Percentiles rank a stretch among this genome's conserved stretches.
Evolutionary conservation across 2,329 filamentous ascomycete species (phyloP).

Genomic region (Arthrocladium fulminans): DNA sequence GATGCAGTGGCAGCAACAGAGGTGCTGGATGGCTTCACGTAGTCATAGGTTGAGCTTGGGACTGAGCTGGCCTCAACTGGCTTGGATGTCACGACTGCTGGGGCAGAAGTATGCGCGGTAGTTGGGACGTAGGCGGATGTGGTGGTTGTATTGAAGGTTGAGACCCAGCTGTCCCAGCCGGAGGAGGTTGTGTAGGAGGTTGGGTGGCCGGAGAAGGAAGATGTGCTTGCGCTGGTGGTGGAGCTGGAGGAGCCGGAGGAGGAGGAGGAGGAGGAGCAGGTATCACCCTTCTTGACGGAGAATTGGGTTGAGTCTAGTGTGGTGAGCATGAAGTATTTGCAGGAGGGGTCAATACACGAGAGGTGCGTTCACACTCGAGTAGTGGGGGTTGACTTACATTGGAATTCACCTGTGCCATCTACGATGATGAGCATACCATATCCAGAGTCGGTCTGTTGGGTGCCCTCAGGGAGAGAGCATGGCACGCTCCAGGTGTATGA

Average conservation of each 20-base stretch:
- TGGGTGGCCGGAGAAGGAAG: constrained; percentile 4
- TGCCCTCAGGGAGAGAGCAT: constrained; percentile 17
- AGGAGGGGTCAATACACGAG: background rate
- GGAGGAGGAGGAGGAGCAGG: constrained; percentile 9
- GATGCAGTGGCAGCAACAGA: background rate
- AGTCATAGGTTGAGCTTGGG: background rate
- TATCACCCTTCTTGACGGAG: constrained; percentile 16
- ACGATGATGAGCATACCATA: constrained; percentile 24
- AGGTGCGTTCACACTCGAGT: background rate
- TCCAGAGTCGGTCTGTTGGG: constrained; percentile 16
- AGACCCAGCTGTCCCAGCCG: background rate
- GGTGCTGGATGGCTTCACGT: background rate
- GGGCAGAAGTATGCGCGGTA: background rate
- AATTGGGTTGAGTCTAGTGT: constrained; percentile 22
- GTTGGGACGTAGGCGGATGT: background rate
- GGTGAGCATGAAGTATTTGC: background rate
- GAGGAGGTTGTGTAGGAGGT: constrained; percentile 3
- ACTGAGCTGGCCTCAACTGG: constrained; percentile 2
- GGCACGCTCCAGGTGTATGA: constrained; percentile 21
- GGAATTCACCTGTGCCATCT: constrained; percentile 23
- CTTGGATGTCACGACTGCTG: constrained; percentile 7
- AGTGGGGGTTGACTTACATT: constrained; percentile 14
- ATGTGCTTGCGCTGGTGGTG: constrained; percentile 1
- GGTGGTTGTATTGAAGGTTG: constrained; percentile 6
- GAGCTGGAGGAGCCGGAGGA: constrained; percentile 10